Base-by-base conservation (phyloP, 768 basidiomycete genomes). In the Suillus paluster region DNA sequence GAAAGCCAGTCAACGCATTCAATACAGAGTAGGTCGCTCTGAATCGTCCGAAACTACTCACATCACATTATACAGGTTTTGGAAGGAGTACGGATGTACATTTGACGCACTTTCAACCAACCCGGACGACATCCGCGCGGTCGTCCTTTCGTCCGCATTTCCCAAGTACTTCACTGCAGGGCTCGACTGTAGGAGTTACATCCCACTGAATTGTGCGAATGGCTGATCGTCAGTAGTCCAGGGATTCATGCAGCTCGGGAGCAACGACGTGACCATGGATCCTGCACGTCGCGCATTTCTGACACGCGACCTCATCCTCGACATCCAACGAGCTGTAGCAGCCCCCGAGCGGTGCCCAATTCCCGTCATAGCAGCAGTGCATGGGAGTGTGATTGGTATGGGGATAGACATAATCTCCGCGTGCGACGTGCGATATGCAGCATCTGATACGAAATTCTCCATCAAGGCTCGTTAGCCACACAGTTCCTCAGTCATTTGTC, bases 141-240 rank as follows among this genome's bases (percentile, higher is more conserved):
- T 92, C 6, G 91, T 97, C 0, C 75, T 97, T 1, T 86, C 89
- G 1, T 94, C 92, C 0, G 78, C 77, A 2, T 70, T 90, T 3
- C 85, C 88, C 0, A 93, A 90, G 71, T 73, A 86, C 5, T 97
- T 94, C 71, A 90, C 90, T 0, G 94, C 92, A 2, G 95, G 95
- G 0, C 73, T 97, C 7, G 95, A 97, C 71, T 71, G 94, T 92
- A 65, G 64, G 84, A 67, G 41, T 34, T 23, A 5, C 45, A 15
- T 30, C 25, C 27, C 17, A 12, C 48, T 6, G 1, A 19, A n/a
- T 2, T 10, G 19, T 17, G 19, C 27, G 5, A 21, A 19, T 19
- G 6, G 1, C 23, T 11, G 7, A 59, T 14, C 50, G 61, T 3
- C 38, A 63, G 10, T 17, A 63, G 56, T 56, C 63, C 41, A 57